A percentile compares a stretch with the other conserved stretches of the same genome.
Conservation (phyloP, 306 rosid species). For the Prunus fruticosa region DNA sequence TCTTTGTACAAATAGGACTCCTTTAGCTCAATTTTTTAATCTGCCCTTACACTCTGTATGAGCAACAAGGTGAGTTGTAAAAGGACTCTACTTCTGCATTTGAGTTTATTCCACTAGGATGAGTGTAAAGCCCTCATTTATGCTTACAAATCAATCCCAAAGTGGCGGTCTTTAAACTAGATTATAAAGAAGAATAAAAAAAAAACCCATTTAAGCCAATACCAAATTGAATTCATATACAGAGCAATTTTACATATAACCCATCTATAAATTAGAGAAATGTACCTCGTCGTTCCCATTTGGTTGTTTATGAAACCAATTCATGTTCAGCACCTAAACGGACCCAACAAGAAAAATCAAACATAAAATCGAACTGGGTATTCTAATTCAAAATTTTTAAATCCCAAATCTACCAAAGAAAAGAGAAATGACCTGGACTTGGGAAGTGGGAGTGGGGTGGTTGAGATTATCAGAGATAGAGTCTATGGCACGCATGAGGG, state of each 20-base stretch:
- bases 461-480: constrained; percentile 73
- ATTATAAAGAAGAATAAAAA: neutral
- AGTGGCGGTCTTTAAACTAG: neutral
- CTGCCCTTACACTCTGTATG: too few species aligned
- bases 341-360: neutral
- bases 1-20: too few species aligned
- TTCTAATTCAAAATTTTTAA: neutral
- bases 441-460: constrained; percentile 59
- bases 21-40: too few species aligned
- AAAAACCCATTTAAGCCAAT: constrained; percentile 1
- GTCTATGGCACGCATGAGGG: constrained; percentile 70
- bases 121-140: too few species aligned
- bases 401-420: constrained; percentile 26
- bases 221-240: neutral
- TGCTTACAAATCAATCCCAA: neutral
- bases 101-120: too few species aligned
- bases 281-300: constrained; percentile 85
- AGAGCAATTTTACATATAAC: neutral
- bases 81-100: too few species aligned
- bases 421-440: constrained; percentile 49
- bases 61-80: too few species aligned
- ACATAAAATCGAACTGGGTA: constrained; percentile 12
- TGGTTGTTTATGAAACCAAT: constrained; percentile 92
- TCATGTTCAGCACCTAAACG: constrained; percentile 62
- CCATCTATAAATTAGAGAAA: neutral